Conservation (phyloP, 768 basidiomycete species). For the Mycena sanguinolenta region DNA sequence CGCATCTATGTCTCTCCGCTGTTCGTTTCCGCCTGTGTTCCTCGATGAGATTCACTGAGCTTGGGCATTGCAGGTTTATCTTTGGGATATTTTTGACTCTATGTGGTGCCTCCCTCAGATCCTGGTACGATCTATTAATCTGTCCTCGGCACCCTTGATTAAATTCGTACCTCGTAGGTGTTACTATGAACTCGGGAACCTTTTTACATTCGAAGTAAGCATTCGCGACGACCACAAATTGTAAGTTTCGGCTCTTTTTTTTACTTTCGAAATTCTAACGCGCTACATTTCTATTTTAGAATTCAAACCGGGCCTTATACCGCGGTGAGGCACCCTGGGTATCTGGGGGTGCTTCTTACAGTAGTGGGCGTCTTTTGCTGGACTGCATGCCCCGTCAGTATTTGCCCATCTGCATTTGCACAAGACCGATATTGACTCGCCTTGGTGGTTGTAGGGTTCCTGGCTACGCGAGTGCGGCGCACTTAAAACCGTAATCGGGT, state of each 20-base stretch:
- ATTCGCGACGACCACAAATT: slow-evolving; percentile 61
- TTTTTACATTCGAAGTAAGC: slow-evolving; percentile 68
- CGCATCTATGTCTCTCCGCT: slow-evolving; percentile 46
- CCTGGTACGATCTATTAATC: slow-evolving; percentile 35
- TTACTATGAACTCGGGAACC: slow-evolving; percentile 57
- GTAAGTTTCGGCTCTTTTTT: too few relatives aligned
- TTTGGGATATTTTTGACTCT: slow-evolving; percentile 54
- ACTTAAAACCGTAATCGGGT: slow-evolving; percentile 49
- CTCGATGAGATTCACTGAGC: slow-evolving; percentile 1
- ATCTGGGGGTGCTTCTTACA: slow-evolving; percentile 56
- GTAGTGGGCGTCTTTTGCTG: slow-evolving; percentile 51
- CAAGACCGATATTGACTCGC: slow-evolving; percentile 3
- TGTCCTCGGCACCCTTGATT: neutral
- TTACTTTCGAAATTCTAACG: too few relatives aligned
- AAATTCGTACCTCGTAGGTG: slow-evolving; percentile 31
- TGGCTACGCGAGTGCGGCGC: slow-evolving; percentile 60
- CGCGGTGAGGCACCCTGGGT: slow-evolving; percentile 65
- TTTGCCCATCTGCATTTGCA: slow-evolving; percentile 6
- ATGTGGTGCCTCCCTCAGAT: slow-evolving; percentile 44
- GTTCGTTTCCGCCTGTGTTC: slow-evolving; percentile 35
- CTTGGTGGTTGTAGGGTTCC: slow-evolving; percentile 51
- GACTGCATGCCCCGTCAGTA: slow-evolving; percentile 51
- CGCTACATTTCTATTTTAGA: too few relatives aligned
- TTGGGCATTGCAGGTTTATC: slow-evolving; percentile 38
- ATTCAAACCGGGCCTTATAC: slow-evolving; percentile 64